Percentiles rank a stretch among this genome's conserved stretches.
phyloP scores from a whole-genome alignment of 345 rosid genomes.

The Eucalyptus coolabah region DNA sequence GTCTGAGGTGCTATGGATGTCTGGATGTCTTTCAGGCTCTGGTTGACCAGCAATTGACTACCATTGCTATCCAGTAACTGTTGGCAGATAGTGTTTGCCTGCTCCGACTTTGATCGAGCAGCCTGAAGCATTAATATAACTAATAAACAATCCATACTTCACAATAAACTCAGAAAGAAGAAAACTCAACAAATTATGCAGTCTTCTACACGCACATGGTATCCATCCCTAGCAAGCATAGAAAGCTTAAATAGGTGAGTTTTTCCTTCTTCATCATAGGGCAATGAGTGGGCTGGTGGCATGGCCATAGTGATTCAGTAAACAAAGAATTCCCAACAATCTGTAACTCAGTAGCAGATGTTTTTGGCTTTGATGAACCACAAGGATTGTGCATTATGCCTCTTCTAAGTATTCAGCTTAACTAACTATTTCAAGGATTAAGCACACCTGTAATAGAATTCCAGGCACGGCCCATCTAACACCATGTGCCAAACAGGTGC shows the following conservation, averaged over 20 bases:
- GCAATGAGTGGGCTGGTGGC: neutral
- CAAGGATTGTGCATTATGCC: neutral
- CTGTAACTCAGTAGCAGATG: neutral
- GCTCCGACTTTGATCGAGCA: constrained; percentile 52
- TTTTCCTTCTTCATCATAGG: neutral
- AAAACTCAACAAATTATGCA: neutral
- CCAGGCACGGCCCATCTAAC: neutral
- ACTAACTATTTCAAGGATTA: neutral
- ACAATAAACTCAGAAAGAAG: neutral
- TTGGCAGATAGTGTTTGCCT: constrained; percentile 28
- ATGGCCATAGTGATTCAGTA: neutral
- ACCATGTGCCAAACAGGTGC: neutral
- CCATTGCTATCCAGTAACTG: constrained; percentile 26
- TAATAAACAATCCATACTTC: neutral
- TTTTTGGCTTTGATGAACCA: neutral
- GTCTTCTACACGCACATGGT: neutral
- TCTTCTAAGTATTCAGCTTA: neutral
- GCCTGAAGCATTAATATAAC: constrained; percentile 8
- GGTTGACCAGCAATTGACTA: constrained; percentile 20
- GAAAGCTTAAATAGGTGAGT: neutral
- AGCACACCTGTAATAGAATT: neutral
- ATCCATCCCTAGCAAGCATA: neutral
- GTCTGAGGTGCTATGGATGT: constrained; percentile 22
- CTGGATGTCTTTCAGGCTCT: constrained; percentile 31
- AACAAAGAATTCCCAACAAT: neutral